Evolutionary conservation across 2,329 filamentous ascomycete genomes (phyloP), one percentile per base, ranked within the genome.

Genomic region (Fusarium humuli): DNA sequence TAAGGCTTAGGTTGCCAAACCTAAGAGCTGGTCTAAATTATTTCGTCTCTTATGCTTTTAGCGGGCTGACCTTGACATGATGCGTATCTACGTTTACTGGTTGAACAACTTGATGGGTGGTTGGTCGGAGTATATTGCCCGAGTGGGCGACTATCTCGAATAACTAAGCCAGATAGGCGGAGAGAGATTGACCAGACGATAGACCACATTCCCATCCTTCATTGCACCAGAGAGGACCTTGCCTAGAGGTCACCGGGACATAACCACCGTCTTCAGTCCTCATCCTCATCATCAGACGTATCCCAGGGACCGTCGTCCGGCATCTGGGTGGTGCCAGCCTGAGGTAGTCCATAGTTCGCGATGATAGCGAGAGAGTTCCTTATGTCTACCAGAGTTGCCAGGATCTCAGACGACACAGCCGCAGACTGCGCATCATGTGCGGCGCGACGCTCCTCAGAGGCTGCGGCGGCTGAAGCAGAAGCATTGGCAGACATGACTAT

Each of bases 381-480:
- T 1, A 34, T 37, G 0, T 37, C 34, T n/a, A 37, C 1, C 18
- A 37, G 18, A 37, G 34, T 12, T 5, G 10, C 34, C 18, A 37
- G 18, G 0, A 37, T 37, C 0, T 37, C 0, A 0, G 34, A 4
- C 1, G 10, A n/a, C n/a, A n/a, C 10, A n/a, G 6, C 1, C 18
- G 3, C 3, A 6, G 3, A 1, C 0, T 37, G 34, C 16, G 3
- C 32, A 10, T 34, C 32, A 34, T 0, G 2, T 10, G 18, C 0
- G 16, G 5, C 0, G 16, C 32, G 16, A 34, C 32, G 32, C 18
- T 12, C 18, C 10, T 37, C 34, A 37, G 10, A n/a, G 0, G 34
- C 18, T 0, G 0, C 34, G 18, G 18, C 18, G 4, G 22, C 22
- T n/a, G 22, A 22, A 11, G 34, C 34, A n/a, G 18, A n/a, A 37